Evolutionary conservation across 169 alveolate genomes (phyloP), one percentile per base, ranked within the genome.

Genomic region (Cryptosporidium viatorum): DNA sequence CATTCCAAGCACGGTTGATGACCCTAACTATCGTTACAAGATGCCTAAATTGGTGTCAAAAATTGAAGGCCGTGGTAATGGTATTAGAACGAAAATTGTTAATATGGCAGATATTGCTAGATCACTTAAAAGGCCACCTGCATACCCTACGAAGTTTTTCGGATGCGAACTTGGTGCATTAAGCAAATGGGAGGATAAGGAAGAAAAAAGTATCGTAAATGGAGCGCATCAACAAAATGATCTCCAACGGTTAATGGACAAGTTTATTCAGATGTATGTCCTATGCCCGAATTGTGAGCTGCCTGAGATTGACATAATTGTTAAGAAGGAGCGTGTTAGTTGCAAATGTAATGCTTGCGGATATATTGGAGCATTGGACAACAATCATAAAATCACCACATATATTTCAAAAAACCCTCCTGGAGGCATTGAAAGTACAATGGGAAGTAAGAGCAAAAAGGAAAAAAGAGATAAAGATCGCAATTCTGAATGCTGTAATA

Each of bases 321-420:
- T 98, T 23, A 96, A 94, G 75, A 96, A 97, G 91, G 98, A 93
- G 74, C 92, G 95, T 73, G 94, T 93, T 18, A 94, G 97, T 23
- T 91, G 95, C 52, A 91, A 94, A 50, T 98, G 99, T 94, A 97
- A 98, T 89, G 99, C 99, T 41, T 98, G 99, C 91, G 99, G 99
- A 41, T 93, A 95, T 91, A 93, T 93, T 31, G 97, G 98, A 26
- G 95, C 94, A 23, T 93, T 98, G 70, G 99, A 98, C 86, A 97
- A 93, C 91, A 91, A 97, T 10, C 99, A 98, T 93, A 97, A 97
- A 92, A 96, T 98, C 26, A 98, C 99, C 18, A 92, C 96, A 29
- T 97, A 96, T 95, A 98, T 98, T 86, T 91, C 96, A 45, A 97
- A 97, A 92, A 95, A 97, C 80, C 99, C 99, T 16, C 99, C 99